These are phyloP conservation scores for Colletotrichum godetiae DNA, from an alignment of 2,329 filamentous ascomycete genomes.

Conservation along the genomic window DNA sequence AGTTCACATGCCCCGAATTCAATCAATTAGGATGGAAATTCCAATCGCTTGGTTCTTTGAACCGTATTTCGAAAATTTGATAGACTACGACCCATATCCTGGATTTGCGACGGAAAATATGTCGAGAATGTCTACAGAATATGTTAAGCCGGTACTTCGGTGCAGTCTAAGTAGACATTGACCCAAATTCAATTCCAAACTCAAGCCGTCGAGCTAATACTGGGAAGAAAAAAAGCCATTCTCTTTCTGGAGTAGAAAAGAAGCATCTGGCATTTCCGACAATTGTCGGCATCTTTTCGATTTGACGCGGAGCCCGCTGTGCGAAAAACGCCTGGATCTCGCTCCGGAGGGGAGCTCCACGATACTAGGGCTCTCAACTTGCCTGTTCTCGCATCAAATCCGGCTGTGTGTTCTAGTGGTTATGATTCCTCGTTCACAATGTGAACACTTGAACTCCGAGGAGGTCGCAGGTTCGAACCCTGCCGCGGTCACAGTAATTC, in stretches of 20 bases:
- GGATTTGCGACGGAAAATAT: neutral
- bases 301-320: neutral
- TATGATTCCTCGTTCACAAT: slow-evolving; percentile 35
- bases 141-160: neutral
- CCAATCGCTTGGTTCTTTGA: fast-evolving
- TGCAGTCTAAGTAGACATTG: neutral
- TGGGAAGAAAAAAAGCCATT: neutral
- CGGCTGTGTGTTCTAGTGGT: slow-evolving; percentile 36
- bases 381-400: fast-evolving
- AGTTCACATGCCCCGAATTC: neutral
- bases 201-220: neutral
- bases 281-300: neutral
- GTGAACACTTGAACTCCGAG: slow-evolving; percentile 14
- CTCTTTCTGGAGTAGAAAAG: neutral
- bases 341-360: too few relatives aligned
- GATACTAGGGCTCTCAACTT: fast-evolving
- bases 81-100: fast-evolving
- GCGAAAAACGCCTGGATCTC: neutral
- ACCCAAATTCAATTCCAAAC: neutral
- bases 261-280: too few relatives aligned
- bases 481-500: slow-evolving; percentile 23
- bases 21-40: neutral
- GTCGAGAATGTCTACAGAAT: neutral
- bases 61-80: neutral
- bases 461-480: slow-evolving; percentile 37